phyloP scores from a whole-genome alignment of 306 rosid genomes.

The Lathyrus oleraceus region DNA sequence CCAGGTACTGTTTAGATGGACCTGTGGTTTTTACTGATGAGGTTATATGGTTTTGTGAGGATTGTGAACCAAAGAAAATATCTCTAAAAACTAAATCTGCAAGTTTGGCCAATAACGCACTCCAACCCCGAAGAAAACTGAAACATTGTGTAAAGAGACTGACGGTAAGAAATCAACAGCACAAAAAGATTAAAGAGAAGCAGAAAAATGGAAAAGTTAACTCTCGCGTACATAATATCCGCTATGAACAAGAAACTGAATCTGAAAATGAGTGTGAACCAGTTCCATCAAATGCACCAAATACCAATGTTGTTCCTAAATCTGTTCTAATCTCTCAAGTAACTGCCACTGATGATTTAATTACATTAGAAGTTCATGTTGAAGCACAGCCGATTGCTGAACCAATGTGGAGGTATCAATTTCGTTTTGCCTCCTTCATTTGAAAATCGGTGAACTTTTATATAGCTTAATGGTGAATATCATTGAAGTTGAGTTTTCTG shows the following conservation, averaged over 20 bases:
- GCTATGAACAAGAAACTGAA: constrained; percentile 20
- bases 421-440: constrained; percentile 4
- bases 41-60: constrained; percentile 76
- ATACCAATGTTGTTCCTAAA: constrained; percentile 28
- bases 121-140: constrained; percentile 9
- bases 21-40: constrained; percentile 42
- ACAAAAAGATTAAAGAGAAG: constrained; percentile 25
- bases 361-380: constrained; percentile 9
- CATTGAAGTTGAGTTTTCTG: constrained; percentile 34
- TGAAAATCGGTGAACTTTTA: constrained; percentile 22
- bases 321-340: constrained; percentile 33
- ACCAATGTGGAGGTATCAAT: constrained; percentile 70
- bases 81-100: background rate
- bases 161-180: background rate
- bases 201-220: constrained; percentile 17
- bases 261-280: constrained; percentile 15
- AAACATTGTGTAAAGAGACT: background rate
- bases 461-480: constrained; percentile 16
- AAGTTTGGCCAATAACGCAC: constrained; percentile 24
- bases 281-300: constrained; percentile 34
- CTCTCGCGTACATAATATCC: constrained; percentile 11
- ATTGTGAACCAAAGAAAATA: constrained; percentile 47
- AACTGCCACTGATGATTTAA: constrained; percentile 14
- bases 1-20: constrained; percentile 63
- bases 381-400: constrained; percentile 60